phyloP scores from a whole-genome alignment of 31 red algal genomes.

The Bonnemaisonia californica region DNA sequence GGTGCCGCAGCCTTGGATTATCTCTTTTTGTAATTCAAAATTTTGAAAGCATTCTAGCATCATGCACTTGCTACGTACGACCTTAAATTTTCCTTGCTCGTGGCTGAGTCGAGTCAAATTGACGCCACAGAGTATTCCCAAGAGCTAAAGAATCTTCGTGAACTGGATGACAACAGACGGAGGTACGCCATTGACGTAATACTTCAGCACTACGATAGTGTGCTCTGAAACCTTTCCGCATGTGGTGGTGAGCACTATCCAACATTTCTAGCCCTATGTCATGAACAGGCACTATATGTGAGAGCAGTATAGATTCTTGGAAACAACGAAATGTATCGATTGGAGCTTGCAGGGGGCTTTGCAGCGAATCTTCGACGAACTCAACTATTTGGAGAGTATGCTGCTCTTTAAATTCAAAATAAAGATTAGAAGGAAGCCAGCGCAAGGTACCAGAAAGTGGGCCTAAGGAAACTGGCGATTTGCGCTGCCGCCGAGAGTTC shows the following conservation, averaged over 20 bases:
- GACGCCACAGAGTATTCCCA: conserved; percentile 56
- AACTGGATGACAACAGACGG: conserved; percentile 24
- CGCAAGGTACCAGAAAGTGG: conserved; percentile 48
- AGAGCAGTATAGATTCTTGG: conserved; percentile 43
- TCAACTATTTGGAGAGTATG: conserved; percentile 22
- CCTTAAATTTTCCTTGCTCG: conserved; percentile 49
- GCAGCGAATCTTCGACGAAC: conserved; percentile 15
- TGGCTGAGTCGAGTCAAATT: conserved; percentile 57
- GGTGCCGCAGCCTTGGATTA: conserved; percentile 57
- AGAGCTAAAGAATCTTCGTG: conserved; percentile 35
- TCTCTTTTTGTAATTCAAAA: conserved; percentile 51
- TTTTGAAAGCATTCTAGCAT: conserved; percentile 50
- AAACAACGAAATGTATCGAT: background rate
- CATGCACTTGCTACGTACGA: conserved; percentile 81
- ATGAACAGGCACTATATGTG: conserved; percentile 49
- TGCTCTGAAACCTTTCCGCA: conserved; percentile 29
- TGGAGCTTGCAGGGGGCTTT: conserved; percentile 41
- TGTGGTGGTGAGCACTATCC: conserved; percentile 21
- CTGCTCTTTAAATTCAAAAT: conserved; percentile 38
- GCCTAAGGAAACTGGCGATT: conserved; percentile 39
- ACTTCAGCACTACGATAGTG: conserved; percentile 54
- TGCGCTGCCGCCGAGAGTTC: conserved; percentile 15
- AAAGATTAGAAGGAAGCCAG: conserved; percentile 28
- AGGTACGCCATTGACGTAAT: conserved; percentile 57
- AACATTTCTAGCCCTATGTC: conserved; percentile 41